These are phyloP conservation scores for Chrysosporium queenslandicum DNA, from an alignment of 2,329 filamentous ascomycete species.

Conservation along the genomic window DNA sequence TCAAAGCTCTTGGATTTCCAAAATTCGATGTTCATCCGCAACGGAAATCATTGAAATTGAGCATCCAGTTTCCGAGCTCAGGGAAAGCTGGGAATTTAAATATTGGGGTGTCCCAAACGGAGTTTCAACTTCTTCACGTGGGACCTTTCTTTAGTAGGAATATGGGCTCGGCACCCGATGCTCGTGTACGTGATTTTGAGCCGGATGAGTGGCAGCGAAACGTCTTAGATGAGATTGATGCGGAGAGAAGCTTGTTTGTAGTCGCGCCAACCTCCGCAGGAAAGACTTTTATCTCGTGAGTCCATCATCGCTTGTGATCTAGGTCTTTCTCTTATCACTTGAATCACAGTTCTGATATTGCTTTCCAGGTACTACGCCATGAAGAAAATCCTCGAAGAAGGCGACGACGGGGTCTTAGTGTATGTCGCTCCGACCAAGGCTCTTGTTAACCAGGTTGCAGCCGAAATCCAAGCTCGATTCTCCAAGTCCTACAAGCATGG, in stretches of 20 bases:
- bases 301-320: neutral
- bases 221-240: conserved; percentile 64
- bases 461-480: conserved; percentile 65
- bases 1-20: conserved; percentile 27
- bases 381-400: conserved; percentile 59
- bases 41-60: conserved; percentile 10
- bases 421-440: conserved; percentile 77
- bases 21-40: conserved; percentile 14
- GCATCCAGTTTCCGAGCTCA: conserved; percentile 16
- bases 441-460: conserved; percentile 72
- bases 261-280: conserved; percentile 69
- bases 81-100: conserved; percentile 21
- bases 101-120: conserved; percentile 36
- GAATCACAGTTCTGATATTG: neutral
- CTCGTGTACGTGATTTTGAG: conserved; percentile 55
- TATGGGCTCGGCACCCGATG: conserved; percentile 57
- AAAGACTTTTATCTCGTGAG: conserved; percentile 65
- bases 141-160: conserved; percentile 67
- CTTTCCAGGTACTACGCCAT: conserved; percentile 62
- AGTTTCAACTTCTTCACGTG: conserved; percentile 59
- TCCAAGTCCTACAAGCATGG: conserved; percentile 48
- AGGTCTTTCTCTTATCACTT: neutral
- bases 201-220: conserved; percentile 68
- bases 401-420: conserved; percentile 60
- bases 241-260: conserved; percentile 59